Conservation (phyloP, 192 early-diverging fungal genomes). For the Podila minutissima region DNA sequence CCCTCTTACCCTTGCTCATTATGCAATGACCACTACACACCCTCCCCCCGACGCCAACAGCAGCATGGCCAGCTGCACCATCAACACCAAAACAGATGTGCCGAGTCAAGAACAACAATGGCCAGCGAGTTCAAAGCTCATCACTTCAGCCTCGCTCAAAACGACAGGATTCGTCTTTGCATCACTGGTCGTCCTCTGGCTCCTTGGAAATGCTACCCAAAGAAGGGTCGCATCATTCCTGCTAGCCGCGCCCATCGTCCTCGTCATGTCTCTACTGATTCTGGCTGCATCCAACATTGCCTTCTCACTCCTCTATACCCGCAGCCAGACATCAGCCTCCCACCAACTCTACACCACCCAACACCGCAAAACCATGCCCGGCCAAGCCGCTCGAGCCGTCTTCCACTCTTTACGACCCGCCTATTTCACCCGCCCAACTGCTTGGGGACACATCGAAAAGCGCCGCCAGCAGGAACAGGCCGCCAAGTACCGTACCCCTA, state of each 20-base stretch:
- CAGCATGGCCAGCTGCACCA: too few relatives aligned
- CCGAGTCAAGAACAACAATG: background rate
- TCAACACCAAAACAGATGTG: too few relatives aligned
- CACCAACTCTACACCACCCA: background rate
- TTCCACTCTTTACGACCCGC: slow-evolving; percentile 44
- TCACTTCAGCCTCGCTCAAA: background rate
- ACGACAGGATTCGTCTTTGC: background rate
- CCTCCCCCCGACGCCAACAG: too few relatives aligned
- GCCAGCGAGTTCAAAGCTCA: background rate
- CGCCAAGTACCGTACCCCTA: slow-evolving; percentile 32
- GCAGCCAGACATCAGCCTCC: slow-evolving; percentile 7
- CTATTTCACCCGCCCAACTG: slow-evolving; percentile 31
- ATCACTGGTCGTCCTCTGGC: slow-evolving; percentile 6
- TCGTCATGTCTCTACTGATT: slow-evolving; percentile 19
- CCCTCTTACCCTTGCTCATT: too few relatives aligned
- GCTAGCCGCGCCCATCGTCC: slow-evolving; percentile 22
- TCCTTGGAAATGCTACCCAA: slow-evolving; percentile 22
- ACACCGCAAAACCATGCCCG: slow-evolving; percentile 20
- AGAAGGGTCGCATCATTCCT: slow-evolving; percentile 11
- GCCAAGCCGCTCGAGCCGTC: slow-evolving; percentile 24
- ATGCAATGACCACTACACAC: too few relatives aligned
- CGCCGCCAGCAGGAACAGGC: slow-evolving; percentile 34
- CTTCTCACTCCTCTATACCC: slow-evolving; percentile 43
- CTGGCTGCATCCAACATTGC: slow-evolving; percentile 39
- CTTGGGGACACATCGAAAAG: slow-evolving; percentile 34